Evolutionary conservation across 2,329 filamentous ascomycete species (phyloP).

Genomic region (Epichloe hybrida): DNA sequence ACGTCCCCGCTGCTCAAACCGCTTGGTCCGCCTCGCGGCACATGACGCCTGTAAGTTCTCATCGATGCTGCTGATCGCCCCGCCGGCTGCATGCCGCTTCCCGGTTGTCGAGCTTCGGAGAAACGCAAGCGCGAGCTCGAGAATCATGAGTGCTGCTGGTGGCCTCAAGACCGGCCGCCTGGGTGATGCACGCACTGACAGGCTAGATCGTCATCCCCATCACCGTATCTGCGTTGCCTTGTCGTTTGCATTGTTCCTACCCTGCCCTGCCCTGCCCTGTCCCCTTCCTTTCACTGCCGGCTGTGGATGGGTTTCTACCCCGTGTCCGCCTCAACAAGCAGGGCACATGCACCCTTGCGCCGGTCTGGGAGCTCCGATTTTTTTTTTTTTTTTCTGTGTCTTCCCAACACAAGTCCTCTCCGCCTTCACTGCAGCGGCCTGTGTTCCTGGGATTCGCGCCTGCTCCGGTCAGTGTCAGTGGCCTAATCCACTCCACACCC

Average conservation of each 20-base stretch:
- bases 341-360: conserved; percentile 8
- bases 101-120: background rate
- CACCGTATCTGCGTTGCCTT: background rate
- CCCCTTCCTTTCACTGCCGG: background rate
- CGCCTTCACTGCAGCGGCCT: background rate
- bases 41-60: conserved; percentile 2
- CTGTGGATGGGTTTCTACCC: background rate
- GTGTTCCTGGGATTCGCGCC: conserved; percentile 1
- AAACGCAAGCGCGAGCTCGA: background rate
- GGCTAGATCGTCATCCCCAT: background rate
- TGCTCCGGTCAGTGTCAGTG: background rate
- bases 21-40: conserved; percentile 5
- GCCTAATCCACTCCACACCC: background rate
- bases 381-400: background rate
- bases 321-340: conserved; percentile 2
- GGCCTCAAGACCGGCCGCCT: background rate
- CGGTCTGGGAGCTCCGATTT: conserved; percentile 6
- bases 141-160: too few species aligned
- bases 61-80: conserved; percentile 1
- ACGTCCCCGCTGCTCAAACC: background rate
- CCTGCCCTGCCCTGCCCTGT: background rate
- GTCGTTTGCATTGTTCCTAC: background rate
- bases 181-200: background rate
- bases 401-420: background rate
- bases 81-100: background rate